Evolutionary conservation across 805 yeast species (phyloP).

Genomic region (Wickerhamiella sorbophila): DNA sequence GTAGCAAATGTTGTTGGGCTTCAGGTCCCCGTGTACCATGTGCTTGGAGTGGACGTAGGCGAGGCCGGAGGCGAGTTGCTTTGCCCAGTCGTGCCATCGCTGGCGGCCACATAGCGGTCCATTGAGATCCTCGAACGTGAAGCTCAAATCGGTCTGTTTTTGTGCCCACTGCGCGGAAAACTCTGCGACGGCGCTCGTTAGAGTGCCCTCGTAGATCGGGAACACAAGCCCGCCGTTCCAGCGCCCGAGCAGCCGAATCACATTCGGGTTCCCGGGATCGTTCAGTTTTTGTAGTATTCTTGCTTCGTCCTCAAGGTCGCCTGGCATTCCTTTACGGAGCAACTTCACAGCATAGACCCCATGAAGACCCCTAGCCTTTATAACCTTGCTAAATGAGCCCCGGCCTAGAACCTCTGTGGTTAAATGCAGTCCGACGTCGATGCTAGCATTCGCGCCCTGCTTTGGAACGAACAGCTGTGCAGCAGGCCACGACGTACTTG

Average conservation of each 20-base stretch:
- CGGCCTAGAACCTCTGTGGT: constrained; percentile 7
- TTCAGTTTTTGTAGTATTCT: constrained; percentile 4
- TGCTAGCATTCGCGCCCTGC: background rate
- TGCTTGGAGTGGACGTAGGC: constrained; percentile 15
- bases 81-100: constrained; percentile 20
- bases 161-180: background rate
- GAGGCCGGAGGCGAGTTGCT: constrained; percentile 17
- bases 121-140: constrained; percentile 3
- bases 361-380: constrained; percentile 4
- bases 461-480: background rate
- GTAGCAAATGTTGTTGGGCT: constrained; percentile 31
- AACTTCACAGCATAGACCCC: constrained; percentile 9
- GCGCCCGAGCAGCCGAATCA: constrained; percentile 9
- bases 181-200: constrained; percentile 5
- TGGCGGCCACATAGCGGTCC: constrained; percentile 17
- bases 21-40: constrained; percentile 35
- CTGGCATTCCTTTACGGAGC: constrained; percentile 4
- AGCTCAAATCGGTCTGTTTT: constrained; percentile 7
- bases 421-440: background rate
- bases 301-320: constrained; percentile 11
- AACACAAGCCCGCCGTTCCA: constrained; percentile 12
- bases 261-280: constrained; percentile 4
- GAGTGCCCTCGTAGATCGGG: constrained; percentile 11
- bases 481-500: background rate
- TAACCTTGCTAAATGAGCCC: constrained; percentile 11